Evolutionary conservation across 768 basidiomycete species (phyloP), one percentile per base, ranked within the genome.

Genomic region (Naganishia kalamii): DNA sequence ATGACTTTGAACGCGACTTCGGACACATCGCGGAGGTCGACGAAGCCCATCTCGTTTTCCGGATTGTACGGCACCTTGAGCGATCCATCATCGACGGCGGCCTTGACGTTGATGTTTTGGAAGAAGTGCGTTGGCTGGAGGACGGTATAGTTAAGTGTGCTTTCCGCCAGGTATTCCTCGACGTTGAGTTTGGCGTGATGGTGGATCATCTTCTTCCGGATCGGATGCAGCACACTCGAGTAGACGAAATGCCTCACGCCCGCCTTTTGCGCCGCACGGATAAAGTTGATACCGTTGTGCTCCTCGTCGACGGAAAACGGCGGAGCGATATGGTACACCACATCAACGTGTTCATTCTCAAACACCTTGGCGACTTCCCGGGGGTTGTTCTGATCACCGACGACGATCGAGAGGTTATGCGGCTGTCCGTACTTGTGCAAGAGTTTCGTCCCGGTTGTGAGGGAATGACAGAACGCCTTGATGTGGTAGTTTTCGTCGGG

Each of bases 11-110:
- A 70, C 4, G 75, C 72, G 46, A 75, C 71, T 3, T 69, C 68
- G 2, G 71, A 76, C 15, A 79, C 70, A 66, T 80, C 78, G 7
- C 50, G 46, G 43, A 80, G 69, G 57, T 79, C 78, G 37, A 79
- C 69, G 51, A 78, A 80, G 32, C 79, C 79, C 59, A 79, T 77
- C 21, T 73, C 69, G 27, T 73, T 70, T 2, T 60, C 65, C 0
- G 73, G 69, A 2, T 71, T 69, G 66, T 74, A 80, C 0, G 66
- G 60, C 15, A 74, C 68, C 15, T 61, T 65, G 21, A 79, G 59
- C 17, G 33, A 62, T 35, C 69, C 68, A 13, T 70, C 54, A 27
- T 74, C 44, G 32, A 71, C 47, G 32, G 79, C 44, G 40, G 54
- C 54, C 17, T 65, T 44, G 21, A 70, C 60, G 15, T 65, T 33